Evolutionary conservation across 306 rosid genomes (phyloP), one percentile per base, ranked within the genome.

Genomic region (Trifolium pratense): DNA sequence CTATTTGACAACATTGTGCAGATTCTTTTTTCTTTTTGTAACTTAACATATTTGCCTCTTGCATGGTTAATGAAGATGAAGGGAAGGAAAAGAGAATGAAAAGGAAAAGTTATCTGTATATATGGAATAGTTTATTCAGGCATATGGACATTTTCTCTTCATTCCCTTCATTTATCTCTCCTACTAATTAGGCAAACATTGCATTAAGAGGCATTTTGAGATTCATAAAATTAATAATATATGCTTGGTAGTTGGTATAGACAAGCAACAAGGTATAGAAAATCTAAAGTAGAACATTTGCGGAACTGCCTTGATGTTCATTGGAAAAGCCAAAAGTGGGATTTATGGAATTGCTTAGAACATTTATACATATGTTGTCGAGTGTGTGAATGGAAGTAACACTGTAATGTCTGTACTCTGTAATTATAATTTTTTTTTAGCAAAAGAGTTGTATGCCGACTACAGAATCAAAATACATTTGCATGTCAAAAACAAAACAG

Each of bases 101-200:
- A 56, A 17, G 51, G 45, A 58, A 56, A 67, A n/a, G 14, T 46
- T 58, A 15, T 31, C 2, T 68, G 52, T 21, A 53, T 20, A 18
- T 67, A 17, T 66, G 59, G 60, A 67, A 46, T 42, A 56, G 59
- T 56, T 66, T 67, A 45, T 45, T 45, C 51, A 45, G 7, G 51
- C 17, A 45, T 17, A 45, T 13, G 15, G 51, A 6, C 51, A 45
- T 45, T 45, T 45, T 43, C 16, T 15, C 32, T 29, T 29, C 32
- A 29, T 29, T 29, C 32, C 32, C 6, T 45, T 45, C 16, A 45
- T 13, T 14, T 45, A 45, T 45, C 16, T 45, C 17, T 1, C n/a
- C n/a, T 13, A 13, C 17, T 12, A 31, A 63, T 20, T 12, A 36
- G 17, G 64, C 53, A 51, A 36, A 51, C 26, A 20, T 16, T 66